phyloP scores from a whole-genome alignment of 306 rosid species.

The Echinosophora koreensis region DNA sequence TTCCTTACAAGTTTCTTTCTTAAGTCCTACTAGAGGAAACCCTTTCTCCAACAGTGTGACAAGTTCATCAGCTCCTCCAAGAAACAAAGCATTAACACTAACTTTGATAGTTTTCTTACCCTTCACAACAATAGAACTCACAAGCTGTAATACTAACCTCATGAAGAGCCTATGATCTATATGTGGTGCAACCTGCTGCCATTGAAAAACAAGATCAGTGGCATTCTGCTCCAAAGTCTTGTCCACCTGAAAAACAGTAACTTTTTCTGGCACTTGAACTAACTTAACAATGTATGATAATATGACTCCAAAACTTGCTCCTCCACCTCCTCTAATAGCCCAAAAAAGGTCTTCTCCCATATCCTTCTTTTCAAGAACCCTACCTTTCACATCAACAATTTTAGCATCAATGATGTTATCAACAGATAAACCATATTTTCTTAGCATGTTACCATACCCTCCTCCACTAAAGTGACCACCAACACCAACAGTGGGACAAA shows the following conservation, averaged over 20 bases:
- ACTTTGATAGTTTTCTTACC: slow-evolving; percentile 50
- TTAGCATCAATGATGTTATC: slow-evolving; percentile 60
- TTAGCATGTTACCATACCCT: slow-evolving; percentile 78
- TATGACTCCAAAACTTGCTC: slow-evolving; percentile 72
- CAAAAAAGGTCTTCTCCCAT: slow-evolving; percentile 69
- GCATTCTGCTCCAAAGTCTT: slow-evolving; percentile 53
- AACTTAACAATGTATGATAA: slow-evolving; percentile 56
- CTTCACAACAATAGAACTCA: slow-evolving; percentile 51
- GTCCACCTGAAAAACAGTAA: slow-evolving; percentile 55
- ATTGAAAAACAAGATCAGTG: slow-evolving; percentile 48
- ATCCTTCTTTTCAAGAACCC: slow-evolving; percentile 48
- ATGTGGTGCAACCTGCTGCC: slow-evolving; percentile 67
- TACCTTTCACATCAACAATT: slow-evolving; percentile 59
- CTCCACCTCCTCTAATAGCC: slow-evolving; percentile 75
- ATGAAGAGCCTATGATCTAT: slow-evolving; percentile 63
- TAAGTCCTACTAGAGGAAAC: slow-evolving; percentile 64
- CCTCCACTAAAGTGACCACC: slow-evolving; percentile 88
- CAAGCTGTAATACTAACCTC: slow-evolving; percentile 65
- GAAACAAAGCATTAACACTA: slow-evolving; percentile 55
- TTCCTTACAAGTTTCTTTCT: slow-evolving; percentile 60
- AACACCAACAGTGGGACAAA: slow-evolving; percentile 75
- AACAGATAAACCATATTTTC: slow-evolving; percentile 59
- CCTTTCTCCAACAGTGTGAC: slow-evolving; percentile 58
- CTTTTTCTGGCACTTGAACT: slow-evolving; percentile 58
- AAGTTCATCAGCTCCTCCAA: slow-evolving; percentile 61